Conservation (phyloP, 1,284 basidiomycete genomes). For the Tylopilus sp. region DNA sequence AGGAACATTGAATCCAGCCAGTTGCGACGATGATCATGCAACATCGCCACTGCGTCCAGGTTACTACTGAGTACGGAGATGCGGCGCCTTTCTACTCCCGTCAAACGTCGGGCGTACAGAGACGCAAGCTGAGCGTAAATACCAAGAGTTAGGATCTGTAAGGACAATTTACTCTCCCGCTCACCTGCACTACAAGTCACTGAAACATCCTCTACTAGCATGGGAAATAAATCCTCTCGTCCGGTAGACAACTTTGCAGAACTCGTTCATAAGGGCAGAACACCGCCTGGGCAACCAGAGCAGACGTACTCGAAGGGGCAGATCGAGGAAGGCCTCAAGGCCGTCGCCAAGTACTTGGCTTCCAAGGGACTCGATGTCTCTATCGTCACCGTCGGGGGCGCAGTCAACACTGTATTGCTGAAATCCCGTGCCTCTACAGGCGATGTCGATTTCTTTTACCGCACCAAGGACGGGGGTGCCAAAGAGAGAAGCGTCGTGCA, state of each 20-base stretch:
- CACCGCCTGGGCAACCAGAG: background rate
- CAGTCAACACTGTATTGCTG: conserved; percentile 11
- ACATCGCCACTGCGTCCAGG: too few relatives aligned
- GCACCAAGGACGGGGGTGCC: background rate
- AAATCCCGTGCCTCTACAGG: conserved; percentile 9
- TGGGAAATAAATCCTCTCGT: conserved; percentile 3
- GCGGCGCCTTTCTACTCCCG: background rate
- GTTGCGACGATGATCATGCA: background rate
- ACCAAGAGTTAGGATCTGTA: background rate
- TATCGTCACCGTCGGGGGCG: conserved; percentile 12
- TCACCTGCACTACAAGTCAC: background rate
- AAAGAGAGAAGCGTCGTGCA: background rate
- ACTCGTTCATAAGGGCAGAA: background rate
- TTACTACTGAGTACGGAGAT: background rate
- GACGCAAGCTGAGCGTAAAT: background rate
- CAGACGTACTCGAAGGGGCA: conserved; percentile 4
- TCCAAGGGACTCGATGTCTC: conserved; percentile 3
- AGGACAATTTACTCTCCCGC: background rate
- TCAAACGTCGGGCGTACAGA: too few relatives aligned
- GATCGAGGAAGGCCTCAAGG: conserved; percentile 7
- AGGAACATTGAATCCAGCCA: too few relatives aligned
- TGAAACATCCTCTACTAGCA: background rate
- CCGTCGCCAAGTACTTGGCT: conserved; percentile 4
- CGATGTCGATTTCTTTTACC: conserved; percentile 16
- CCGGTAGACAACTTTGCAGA: background rate